Percentiles rank a stretch among this genome's conserved stretches.
These are phyloP conservation scores for Pseudotsuga menziesii DNA, from an alignment of 75 land plant species.

Conservation along the genomic window DNA sequence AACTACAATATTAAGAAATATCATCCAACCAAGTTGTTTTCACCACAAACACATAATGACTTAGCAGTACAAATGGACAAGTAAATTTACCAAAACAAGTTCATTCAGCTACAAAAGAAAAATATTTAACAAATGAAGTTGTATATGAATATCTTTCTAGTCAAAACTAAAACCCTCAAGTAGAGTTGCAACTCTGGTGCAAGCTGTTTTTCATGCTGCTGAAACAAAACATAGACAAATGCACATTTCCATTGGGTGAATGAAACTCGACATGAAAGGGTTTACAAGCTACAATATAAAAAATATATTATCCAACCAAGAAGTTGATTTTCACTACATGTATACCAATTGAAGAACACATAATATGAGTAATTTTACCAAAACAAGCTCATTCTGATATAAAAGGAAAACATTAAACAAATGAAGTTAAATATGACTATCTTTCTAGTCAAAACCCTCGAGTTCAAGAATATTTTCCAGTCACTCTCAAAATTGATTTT, in stretches of 20 bases:
- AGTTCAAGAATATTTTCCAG: neutral
- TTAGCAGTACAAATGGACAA: neutral
- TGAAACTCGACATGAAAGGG: neutral
- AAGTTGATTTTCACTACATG: neutral
- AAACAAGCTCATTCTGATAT: neutral
- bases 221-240: neutral
- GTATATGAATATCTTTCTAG: too few relatives aligned
- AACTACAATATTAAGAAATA: neutral
- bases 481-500: slow-evolving; percentile 5
- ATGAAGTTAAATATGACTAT: neutral
- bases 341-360: neutral
- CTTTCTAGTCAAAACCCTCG: neutral
- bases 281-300: neutral
- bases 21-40: neutral
- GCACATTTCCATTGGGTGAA: neutral
- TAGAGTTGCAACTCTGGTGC: too few relatives aligned
- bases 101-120: too few relatives aligned
- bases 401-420: neutral
- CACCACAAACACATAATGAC: neutral
- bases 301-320: neutral
- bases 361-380: neutral
- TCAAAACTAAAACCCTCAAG: too few relatives aligned
- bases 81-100: too few relatives aligned
- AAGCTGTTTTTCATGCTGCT: neutral
- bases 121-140: too few relatives aligned